A percentile compares a stretch with the other conserved stretches of the same genome.
Evolutionary conservation across 1,139 yeast genomes (phyloP).

Genomic region (Scheffersomyces stambukii): DNA sequence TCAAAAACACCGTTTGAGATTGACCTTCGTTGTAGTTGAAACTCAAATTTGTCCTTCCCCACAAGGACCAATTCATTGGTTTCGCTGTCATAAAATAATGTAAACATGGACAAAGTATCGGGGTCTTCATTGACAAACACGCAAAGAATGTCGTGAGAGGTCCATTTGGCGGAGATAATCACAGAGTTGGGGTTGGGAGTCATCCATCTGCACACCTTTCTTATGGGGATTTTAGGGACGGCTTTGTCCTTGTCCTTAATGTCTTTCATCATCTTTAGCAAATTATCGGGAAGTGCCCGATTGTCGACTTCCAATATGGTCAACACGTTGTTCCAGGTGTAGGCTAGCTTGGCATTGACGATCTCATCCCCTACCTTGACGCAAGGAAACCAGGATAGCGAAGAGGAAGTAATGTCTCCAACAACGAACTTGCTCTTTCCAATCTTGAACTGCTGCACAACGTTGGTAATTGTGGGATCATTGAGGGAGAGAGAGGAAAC

Average conservation of each 20-base stretch:
- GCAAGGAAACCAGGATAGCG: constrained; percentile 55
- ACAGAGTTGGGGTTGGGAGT: constrained; percentile 33
- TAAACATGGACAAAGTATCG: constrained; percentile 7
- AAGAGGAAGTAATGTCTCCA: constrained; percentile 28
- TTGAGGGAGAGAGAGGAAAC: constrained; percentile 53
- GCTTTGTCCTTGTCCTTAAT: constrained; percentile 38
- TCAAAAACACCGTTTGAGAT: too few species aligned
- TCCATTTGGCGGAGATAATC: constrained; percentile 59
- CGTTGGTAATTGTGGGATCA: constrained; percentile 20
- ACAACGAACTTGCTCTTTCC: constrained; percentile 38
- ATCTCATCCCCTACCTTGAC: constrained; percentile 11
- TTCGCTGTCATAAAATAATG: constrained; percentile 8
- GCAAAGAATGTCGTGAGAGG: constrained; percentile 47
- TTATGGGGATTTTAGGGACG: constrained; percentile 35
- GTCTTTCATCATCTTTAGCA: constrained; percentile 26
- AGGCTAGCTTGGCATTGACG: constrained; percentile 41
- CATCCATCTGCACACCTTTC: constrained; percentile 43
- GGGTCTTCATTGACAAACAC: constrained; percentile 18
- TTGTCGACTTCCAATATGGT: constrained; percentile 51
- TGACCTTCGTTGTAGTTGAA: too few species aligned
- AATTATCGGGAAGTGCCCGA: constrained; percentile 23
- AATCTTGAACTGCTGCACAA: constrained; percentile 47
- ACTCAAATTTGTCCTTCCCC: constrained; percentile 5
- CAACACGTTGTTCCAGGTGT: constrained; percentile 60
- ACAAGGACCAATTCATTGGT: constrained; percentile 3